Evolutionary conservation across 768 basidiomycete genomes (phyloP).

Genomic region (Lentinula sp.): DNA sequence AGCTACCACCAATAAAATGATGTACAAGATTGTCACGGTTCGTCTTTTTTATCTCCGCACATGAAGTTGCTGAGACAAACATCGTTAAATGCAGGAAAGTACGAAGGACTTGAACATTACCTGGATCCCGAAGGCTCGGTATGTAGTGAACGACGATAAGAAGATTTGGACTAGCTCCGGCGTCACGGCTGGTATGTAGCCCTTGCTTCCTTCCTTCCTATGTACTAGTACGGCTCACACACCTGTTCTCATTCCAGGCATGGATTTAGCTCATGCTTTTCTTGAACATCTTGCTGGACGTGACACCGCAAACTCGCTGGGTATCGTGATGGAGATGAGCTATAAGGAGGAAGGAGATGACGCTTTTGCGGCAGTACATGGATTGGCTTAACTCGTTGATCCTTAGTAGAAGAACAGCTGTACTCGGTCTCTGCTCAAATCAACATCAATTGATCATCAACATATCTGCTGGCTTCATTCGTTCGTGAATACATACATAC

Average conservation of each 20-base stretch:
- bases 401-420: neutral
- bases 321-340: constrained; percentile 17
- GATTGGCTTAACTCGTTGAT: constrained; percentile 11
- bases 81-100: constrained; percentile 10
- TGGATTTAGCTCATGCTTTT: constrained; percentile 29
- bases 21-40: constrained; percentile 21
- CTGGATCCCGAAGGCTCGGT: constrained; percentile 32
- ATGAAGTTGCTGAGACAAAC: no score
- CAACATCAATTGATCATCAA: no score
- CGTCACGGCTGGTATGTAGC: constrained; percentile 26
- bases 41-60: neutral
- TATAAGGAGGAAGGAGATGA: constrained; percentile 18
- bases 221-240: neutral
- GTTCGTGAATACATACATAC: no score
- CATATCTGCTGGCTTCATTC: no score
- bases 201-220: neutral
- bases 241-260: constrained; percentile 14
- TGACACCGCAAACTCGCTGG: constrained; percentile 8
- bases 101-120: constrained; percentile 18
- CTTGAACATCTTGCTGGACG: constrained; percentile 22
- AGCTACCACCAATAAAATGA: constrained; percentile 31
- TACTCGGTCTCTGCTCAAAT: neutral
- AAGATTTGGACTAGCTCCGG: constrained; percentile 34
- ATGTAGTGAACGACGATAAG: constrained; percentile 28
- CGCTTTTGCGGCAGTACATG: constrained; percentile 21